These are phyloP conservation scores for Podospora pseudoanserina DNA, from an alignment of 495 filamentous ascomycete species.

Conservation along the genomic window DNA sequence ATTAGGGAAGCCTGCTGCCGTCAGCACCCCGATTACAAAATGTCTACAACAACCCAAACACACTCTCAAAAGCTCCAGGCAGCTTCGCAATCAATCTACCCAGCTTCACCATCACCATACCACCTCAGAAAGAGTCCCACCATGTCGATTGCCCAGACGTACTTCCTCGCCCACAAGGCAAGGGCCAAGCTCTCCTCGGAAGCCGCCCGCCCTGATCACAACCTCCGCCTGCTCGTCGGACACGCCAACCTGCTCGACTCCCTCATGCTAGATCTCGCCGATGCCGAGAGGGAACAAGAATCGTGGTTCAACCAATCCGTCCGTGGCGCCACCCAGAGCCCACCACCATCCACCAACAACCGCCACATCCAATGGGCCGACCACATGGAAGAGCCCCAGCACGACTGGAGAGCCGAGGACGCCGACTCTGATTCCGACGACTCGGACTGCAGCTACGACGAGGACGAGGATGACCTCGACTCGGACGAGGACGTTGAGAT, in stretches of 20 bases:
- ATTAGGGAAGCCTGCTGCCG: slow-evolving; percentile 21
- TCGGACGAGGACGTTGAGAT: slow-evolving; percentile 52
- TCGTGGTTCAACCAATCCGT: slow-evolving; percentile 97
- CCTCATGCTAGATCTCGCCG: slow-evolving; percentile 90
- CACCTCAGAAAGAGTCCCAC: slow-evolving; percentile 48
- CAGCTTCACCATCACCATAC: slow-evolving; percentile 25
- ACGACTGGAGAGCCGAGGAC: slow-evolving; percentile 65
- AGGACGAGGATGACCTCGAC: slow-evolving; percentile 27
- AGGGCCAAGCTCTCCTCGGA: slow-evolving; percentile 90
- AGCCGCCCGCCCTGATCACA: slow-evolving; percentile 84
- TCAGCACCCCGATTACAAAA: slow-evolving; percentile 14
- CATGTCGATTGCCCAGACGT: slow-evolving; percentile 97
- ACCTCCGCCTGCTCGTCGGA: slow-evolving; percentile 87
- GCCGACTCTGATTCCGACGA: slow-evolving; percentile 50
- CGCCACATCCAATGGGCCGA: slow-evolving; percentile 88
- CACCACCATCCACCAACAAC: slow-evolving; percentile 38
- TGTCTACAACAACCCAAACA: slow-evolving; percentile 24
- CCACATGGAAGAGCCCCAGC: slow-evolving; percentile 66
- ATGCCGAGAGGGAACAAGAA: slow-evolving; percentile 94
- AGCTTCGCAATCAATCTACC: slow-evolving; percentile 18
- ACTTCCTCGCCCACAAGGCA: slow-evolving; percentile 95
- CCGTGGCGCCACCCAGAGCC: slow-evolving; percentile 60
- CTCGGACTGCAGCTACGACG: slow-evolving; percentile 29
- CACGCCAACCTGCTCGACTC: slow-evolving; percentile 98
- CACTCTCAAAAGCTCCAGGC: slow-evolving; percentile 17